Evolutionary conservation across 768 basidiomycete species (phyloP), one percentile per base, ranked within the genome.

Genomic region (Agrocybe chaxingu): DNA sequence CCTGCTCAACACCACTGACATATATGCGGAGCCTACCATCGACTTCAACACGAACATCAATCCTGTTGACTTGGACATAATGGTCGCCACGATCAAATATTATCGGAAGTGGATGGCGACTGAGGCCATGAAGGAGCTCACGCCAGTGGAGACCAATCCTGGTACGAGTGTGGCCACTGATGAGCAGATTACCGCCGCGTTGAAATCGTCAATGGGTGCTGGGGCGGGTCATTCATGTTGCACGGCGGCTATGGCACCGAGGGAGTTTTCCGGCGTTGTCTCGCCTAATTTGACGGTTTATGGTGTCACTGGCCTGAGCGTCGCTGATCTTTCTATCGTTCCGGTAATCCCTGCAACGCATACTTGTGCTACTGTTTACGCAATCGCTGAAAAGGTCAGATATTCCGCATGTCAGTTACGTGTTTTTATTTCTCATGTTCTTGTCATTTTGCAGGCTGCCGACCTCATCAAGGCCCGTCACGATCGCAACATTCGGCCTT

Each of bases 271-370:
- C 3, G 53, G 53, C 8, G 53, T 54, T 7, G 49, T 54, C 0
- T 50, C 53, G 9, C 13, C 53, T 6, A 44, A 50, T 12, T 34
- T 54, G 18, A 42, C 49, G 11, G 53, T 54, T 5, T 54, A 54
- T 16, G 53, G 53, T 7, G 53, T 54, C 8, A 54, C 48, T 32
- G 53, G 49, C 7, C 29, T 54, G 16, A 54, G 53, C 24, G 44
- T 54, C 13, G 53, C 49, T 7, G 53, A 54, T 30, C 42, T 54
- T 24, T 54, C 53, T 24, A 54, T 54, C 29, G 47, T 54, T n/a
- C 53, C 53, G 10, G 47, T 54, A 18, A 50, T 54, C 35, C 53
- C 53, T 18, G 48, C 38, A 7, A 54, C 53, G 2, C 53, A 54
- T 39, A 38, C 53, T 1, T 50, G 53, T 31, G 40, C 48, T 16